Evolutionary conservation across 2,329 filamentous ascomycete species (phyloP).

Genomic region (Monosporascus sp.): DNA sequence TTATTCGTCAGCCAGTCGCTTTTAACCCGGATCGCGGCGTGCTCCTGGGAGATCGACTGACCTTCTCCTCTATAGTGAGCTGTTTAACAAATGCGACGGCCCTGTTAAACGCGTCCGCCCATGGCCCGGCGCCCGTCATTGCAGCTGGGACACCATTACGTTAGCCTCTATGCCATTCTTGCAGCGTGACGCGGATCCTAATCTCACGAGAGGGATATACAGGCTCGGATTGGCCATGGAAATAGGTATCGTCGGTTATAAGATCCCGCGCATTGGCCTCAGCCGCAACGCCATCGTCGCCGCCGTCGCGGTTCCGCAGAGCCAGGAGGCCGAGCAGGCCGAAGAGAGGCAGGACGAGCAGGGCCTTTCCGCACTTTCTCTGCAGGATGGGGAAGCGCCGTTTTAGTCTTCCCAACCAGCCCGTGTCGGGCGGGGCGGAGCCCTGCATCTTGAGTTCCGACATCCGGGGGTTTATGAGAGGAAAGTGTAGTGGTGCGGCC

Average conservation of each 20-base stretch:
- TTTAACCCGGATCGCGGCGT: background rate
- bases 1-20: background rate
- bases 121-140: slow-evolving; percentile 57
- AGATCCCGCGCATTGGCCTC: slow-evolving; percentile 8
- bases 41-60: slow-evolving; percentile 13
- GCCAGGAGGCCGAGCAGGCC: slow-evolving; percentile 26
- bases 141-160: slow-evolving; percentile 29
- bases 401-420: slow-evolving; percentile 15
- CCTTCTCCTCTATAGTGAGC: slow-evolving; percentile 73
- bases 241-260: slow-evolving; percentile 38
- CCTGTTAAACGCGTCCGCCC: slow-evolving; percentile 62
- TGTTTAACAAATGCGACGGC: slow-evolving; percentile 64
- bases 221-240: slow-evolving; percentile 45
- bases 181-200: background rate
- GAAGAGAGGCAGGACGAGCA: slow-evolving; percentile 25
- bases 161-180: slow-evolving; percentile 2
- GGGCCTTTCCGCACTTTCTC: slow-evolving; percentile 21
- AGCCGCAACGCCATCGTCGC: slow-evolving; percentile 2
- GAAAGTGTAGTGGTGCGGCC: too few species aligned
- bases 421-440: slow-evolving; percentile 3
- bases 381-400: slow-evolving; percentile 21
- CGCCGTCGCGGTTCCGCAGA: slow-evolving; percentile 17
- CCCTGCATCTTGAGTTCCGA: background rate
- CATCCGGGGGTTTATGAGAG: background rate
- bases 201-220: slow-evolving; percentile 48